Percentiles rank a stretch among this genome's conserved stretches.
Conservation (phyloP, 805 yeast genomes). For the Cyberlindnera maclurae region DNA sequence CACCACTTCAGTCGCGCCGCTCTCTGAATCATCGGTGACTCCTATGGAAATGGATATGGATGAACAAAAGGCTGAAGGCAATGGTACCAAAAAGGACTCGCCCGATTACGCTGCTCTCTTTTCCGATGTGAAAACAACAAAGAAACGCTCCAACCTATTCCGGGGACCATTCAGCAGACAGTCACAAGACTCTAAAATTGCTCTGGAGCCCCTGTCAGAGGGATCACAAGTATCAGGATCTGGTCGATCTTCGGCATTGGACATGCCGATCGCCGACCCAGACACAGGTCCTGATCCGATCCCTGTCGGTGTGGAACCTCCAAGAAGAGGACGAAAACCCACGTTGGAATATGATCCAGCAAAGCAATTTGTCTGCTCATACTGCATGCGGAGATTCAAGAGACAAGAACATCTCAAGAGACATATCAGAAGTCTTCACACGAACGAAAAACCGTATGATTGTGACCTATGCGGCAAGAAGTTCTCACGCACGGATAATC, state of each 20-base stretch:
- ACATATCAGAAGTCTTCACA: conserved; percentile 67
- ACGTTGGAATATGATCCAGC: conserved; percentile 46
- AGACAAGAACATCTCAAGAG: conserved; percentile 74
- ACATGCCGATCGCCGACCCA: neutral
- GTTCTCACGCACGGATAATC: conserved; percentile 60
- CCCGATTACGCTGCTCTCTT: conserved; percentile 28
- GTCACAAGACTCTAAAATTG: neutral
- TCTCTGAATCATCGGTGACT: neutral
- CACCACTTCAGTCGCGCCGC: neutral
- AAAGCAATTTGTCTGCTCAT: conserved; percentile 56
- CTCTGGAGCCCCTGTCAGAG: conserved; percentile 1
- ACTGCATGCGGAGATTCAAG: conserved; percentile 59
- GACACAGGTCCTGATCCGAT: neutral
- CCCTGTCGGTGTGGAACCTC: conserved; percentile 21
- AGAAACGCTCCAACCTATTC: conserved; percentile 5
- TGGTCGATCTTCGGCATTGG: neutral
- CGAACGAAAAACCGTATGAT: conserved; percentile 62
- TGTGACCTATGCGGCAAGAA: conserved; percentile 56
- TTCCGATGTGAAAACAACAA: conserved; percentile 18
- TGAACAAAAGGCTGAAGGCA: neutral
- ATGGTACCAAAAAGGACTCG: conserved; percentile 12
- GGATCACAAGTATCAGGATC: neutral
- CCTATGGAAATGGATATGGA: conserved; percentile 1
- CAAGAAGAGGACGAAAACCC: conserved; percentile 61
- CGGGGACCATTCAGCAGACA: neutral